Evolutionary conservation across 2,329 filamentous ascomycete genomes (phyloP), one percentile per base, ranked within the genome.

Genomic region (Nothomitra cinnamomea): DNA sequence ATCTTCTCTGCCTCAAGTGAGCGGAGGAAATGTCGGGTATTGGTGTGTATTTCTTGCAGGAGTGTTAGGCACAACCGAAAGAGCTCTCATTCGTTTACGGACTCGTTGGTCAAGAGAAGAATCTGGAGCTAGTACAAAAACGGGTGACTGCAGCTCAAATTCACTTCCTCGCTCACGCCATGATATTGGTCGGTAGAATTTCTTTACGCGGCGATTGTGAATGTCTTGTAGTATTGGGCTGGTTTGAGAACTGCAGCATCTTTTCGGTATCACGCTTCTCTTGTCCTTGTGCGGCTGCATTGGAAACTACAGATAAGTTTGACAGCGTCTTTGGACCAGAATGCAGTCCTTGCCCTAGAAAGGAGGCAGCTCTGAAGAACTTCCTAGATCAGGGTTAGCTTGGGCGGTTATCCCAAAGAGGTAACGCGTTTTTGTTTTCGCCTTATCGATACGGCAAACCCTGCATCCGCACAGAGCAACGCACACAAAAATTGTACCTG

Each of bases 401-500:
- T 49, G 5, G n/a, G 45, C n/a, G 19, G 45, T 17, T 17, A 13
- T 49, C 45, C 45, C 24, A 49, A 49, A 49, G 19, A 19, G 45
- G 45, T 49, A 49, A 24, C n/a, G 45, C 24, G 24, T 10, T 49
- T 17, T 49, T 49, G 19, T 19, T 49, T 22, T 32, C 22, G 24
- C 17, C 43, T 49, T 49, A 49, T 49, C 45, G 45, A 49, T 49
- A 49, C 24, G 45, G 32, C 8, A 24, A 35, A 49, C 45, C 45
- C 45, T 49, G 45, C 45, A 32, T 32, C 28, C 28, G 28, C 28
- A 32, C 28, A 32, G 5, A 32, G 28, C 28, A 49, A 35, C 45
- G 25, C 45, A 28, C 45, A 49, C 45, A 49, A 24, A 49, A 49
- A 21, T 49, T 35, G 45, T 49, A 49, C 45, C 43, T 48, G 43